Conservation (phyloP, 1,284 basidiomycete genomes). For the Abortiporus biennis region DNA sequence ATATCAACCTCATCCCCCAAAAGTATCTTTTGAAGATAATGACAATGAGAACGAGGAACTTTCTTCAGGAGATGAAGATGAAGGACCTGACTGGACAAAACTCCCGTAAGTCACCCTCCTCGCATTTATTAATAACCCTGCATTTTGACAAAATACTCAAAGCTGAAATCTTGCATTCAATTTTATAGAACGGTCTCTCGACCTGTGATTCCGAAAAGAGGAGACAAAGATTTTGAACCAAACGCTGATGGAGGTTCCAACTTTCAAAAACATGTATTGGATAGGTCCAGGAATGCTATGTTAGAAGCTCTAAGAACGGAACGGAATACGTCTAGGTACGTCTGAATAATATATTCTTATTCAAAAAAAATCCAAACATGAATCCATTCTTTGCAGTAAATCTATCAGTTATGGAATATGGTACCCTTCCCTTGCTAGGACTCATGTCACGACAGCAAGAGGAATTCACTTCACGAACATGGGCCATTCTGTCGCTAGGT, state of each 20-base stretch:
- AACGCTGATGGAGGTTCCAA: constrained; percentile 65
- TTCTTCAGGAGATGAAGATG: constrained; percentile 51
- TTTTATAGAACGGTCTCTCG: constrained; percentile 19
- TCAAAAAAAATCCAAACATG: constrained; percentile 5
- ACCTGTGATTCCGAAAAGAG: constrained; percentile 80
- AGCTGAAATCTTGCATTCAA: constrained; percentile 17
- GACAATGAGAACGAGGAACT: constrained; percentile 41
- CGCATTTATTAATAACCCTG: not conserved
- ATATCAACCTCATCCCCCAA: constrained; percentile 10
- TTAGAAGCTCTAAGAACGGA: constrained; percentile 72
- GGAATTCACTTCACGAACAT: constrained; percentile 77
- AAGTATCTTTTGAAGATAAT: constrained; percentile 9
- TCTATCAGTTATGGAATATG: constrained; percentile 70
- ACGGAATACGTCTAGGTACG: constrained; percentile 70
- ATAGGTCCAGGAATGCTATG: constrained; percentile 75
- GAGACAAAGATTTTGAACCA: constrained; percentile 96
- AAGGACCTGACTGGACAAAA: constrained; percentile 53
- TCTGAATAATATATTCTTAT: constrained; percentile 7
- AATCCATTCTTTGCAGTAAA: constrained; percentile 50
- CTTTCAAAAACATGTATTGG: constrained; percentile 73
- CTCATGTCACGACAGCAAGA: constrained; percentile 62
- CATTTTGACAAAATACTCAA: not conserved
- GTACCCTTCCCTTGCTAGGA: constrained; percentile 57
- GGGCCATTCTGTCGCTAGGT: constrained; percentile 64
- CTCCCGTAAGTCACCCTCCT: constrained; percentile 35